Evolutionary conservation across 495 filamentous ascomycete species (phyloP).

Genomic region (Delitschia confertaspora): DNA sequence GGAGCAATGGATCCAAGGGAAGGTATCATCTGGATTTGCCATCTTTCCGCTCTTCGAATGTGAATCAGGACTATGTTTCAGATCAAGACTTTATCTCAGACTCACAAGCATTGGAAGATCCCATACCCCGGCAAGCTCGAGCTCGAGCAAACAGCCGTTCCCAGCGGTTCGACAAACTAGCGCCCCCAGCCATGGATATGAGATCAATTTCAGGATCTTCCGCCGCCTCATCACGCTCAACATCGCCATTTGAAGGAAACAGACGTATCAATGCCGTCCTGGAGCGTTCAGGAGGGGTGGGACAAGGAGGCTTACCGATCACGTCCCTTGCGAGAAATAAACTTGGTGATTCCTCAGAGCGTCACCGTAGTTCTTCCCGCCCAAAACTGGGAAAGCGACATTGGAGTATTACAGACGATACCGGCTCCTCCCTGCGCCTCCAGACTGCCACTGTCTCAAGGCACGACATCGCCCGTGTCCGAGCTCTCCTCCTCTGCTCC

Average conservation of each 20-base stretch:
- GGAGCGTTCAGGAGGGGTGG: constrained; percentile 40
- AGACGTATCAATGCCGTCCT: constrained; percentile 15
- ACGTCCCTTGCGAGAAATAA: constrained; percentile 27
- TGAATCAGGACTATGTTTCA: background rate
- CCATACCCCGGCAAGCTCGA: constrained; percentile 35
- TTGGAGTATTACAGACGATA: constrained; percentile 64
- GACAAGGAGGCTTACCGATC: constrained; percentile 36
- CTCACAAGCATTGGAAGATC: constrained; percentile 28
- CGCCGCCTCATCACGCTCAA: constrained; percentile 3
- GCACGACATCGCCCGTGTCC: constrained; percentile 64
- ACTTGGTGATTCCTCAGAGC: constrained; percentile 13
- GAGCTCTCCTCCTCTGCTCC: constrained; percentile 66
- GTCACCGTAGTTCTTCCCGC: constrained; percentile 13
- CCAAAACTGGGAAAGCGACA: constrained; percentile 38
- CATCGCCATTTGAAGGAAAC: constrained; percentile 7
- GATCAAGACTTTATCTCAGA: constrained; percentile 9
- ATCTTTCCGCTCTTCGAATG: constrained; percentile 19
- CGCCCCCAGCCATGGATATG: constrained; percentile 56
- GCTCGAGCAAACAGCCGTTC: constrained; percentile 28
- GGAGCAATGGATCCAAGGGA: constrained; percentile 1
- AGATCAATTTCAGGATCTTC: constrained; percentile 32
- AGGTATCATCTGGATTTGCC: constrained; percentile 23
- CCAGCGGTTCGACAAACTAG: constrained; percentile 41
- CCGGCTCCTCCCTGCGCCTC: constrained; percentile 31
- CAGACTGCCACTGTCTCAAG: constrained; percentile 39